phyloP scores from a whole-genome alignment of 352 stramenopile genomes.

The Pythium insidiosum region DNA sequence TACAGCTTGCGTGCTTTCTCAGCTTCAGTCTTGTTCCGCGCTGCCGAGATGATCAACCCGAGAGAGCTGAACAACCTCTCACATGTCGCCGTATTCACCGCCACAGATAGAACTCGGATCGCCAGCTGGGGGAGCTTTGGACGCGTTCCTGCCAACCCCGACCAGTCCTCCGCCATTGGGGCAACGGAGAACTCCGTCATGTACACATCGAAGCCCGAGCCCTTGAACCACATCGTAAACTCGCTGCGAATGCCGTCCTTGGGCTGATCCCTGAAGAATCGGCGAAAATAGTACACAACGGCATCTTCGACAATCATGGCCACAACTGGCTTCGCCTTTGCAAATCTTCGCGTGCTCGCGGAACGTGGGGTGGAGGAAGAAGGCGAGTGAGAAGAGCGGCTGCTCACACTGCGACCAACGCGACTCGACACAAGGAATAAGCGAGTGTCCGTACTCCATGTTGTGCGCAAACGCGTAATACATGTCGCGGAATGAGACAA shows the following conservation, averaged over 20 bases:
- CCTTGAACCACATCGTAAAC: background rate
- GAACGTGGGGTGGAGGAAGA: constrained; percentile 2
- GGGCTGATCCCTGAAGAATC: background rate
- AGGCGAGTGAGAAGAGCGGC: background rate
- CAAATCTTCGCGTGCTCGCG: background rate
- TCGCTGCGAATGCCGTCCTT: background rate
- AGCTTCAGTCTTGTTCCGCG: background rate
- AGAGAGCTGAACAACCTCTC: constrained; percentile 19
- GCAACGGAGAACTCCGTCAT: background rate
- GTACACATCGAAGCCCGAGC: background rate
- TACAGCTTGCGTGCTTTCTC: no score
- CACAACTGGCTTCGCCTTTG: background rate
- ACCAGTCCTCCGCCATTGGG: background rate
- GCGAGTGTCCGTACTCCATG: background rate
- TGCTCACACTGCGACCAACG: constrained; percentile 4
- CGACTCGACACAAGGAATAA: background rate
- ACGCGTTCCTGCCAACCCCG: background rate
- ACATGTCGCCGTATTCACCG: constrained; percentile 20
- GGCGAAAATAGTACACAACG: constrained; percentile 6
- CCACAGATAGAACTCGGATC: constrained; percentile 11
- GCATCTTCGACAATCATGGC: background rate
- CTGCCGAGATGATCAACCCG: constrained; percentile 3
- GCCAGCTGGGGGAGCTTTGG: constrained; percentile 6
- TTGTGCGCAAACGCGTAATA: background rate
- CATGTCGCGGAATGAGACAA: background rate